Evolutionary conservation across 1,284 basidiomycete genomes (phyloP).

Genomic region (Apiotrichum domesticum): DNA sequence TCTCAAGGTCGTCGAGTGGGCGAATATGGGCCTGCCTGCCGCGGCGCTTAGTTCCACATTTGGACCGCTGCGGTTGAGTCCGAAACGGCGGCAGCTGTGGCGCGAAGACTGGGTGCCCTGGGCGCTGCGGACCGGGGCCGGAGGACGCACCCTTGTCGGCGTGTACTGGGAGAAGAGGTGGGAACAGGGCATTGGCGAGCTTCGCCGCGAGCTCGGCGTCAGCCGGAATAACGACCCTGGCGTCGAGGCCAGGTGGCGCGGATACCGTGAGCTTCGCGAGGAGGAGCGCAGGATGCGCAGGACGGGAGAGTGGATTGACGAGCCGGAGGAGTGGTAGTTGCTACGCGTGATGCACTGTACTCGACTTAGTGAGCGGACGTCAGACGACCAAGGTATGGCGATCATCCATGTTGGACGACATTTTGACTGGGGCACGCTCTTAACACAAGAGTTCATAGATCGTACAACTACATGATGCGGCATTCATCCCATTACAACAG

Average conservation of each 20-base stretch:
- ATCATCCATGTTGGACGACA: no score
- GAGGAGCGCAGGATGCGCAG: constrained; percentile 40
- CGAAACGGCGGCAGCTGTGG: constrained; percentile 34
- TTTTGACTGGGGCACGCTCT: no score
- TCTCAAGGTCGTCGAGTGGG: constrained; percentile 90
- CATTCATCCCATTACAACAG: no score
- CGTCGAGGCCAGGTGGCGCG: constrained; percentile 43
- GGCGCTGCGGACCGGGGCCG: constrained; percentile 76
- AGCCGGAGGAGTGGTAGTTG: constrained; percentile 45
- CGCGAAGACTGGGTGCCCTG: constrained; percentile 72
- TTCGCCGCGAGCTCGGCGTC: constrained; percentile 77
- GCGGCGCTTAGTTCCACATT: constrained; percentile 74
- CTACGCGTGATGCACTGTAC: no score
- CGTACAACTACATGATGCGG: no score
- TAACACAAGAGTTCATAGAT: no score
- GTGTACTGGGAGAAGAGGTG: constrained; percentile 96
- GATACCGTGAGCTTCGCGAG: constrained; percentile 46
- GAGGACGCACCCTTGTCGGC: constrained; percentile 67
- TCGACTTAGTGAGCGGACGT: no score
- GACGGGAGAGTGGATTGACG: constrained; percentile 45
- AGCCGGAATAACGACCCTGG: constrained; percentile 26
- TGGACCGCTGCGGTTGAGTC: constrained; percentile 50
- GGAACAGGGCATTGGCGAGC: constrained; percentile 71
- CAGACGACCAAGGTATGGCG: no score
- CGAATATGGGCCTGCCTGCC: constrained; percentile 87